Conservation (phyloP, 164 flowering plant genomes). For the Magnolia officinalis region DNA sequence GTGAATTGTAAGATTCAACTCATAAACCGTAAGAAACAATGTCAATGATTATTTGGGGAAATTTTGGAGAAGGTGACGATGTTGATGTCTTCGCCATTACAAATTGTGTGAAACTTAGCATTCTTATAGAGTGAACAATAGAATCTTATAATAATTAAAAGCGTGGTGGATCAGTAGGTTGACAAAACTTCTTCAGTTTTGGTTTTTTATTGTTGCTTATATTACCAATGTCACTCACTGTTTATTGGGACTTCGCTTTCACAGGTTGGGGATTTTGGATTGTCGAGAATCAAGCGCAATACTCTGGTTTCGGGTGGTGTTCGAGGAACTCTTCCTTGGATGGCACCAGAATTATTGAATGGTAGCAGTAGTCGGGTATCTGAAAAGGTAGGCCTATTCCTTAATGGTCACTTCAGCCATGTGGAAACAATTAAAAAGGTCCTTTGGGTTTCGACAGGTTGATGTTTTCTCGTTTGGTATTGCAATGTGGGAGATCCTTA, state of each 20-base stretch:
- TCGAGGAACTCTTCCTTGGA: constrained; percentile 95
- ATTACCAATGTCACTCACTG: constrained; percentile 1
- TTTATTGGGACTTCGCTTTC: not conserved
- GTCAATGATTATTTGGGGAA: not conserved
- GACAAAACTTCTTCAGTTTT: not conserved
- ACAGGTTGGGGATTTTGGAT: constrained; percentile 91
- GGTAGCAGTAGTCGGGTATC: constrained; percentile 80
- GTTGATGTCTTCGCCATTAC: not conserved
- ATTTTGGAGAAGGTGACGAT: not conserved
- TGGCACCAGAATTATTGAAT: constrained; percentile 86
- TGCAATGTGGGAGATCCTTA: constrained; percentile 83
- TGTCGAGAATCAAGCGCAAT: constrained; percentile 79
- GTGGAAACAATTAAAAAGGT: not conserved
- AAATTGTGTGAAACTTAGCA: not conserved
- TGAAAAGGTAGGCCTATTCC: constrained; percentile 53
- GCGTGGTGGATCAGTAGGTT: not conserved
- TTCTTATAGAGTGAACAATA: not conserved
- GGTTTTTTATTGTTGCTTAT: not conserved
- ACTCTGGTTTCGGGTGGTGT: constrained; percentile 92
- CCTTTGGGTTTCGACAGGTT: constrained; percentile 42
- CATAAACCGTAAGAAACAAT: too few relatives aligned
- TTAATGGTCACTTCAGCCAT: not conserved
- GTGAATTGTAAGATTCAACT: too few relatives aligned
- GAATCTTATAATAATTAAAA: not conserved
- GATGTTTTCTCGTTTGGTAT: constrained; percentile 92